Evolutionary conservation across 2,329 filamentous ascomycete genomes (phyloP).

Genomic region (Cladosporium colombiae): DNA sequence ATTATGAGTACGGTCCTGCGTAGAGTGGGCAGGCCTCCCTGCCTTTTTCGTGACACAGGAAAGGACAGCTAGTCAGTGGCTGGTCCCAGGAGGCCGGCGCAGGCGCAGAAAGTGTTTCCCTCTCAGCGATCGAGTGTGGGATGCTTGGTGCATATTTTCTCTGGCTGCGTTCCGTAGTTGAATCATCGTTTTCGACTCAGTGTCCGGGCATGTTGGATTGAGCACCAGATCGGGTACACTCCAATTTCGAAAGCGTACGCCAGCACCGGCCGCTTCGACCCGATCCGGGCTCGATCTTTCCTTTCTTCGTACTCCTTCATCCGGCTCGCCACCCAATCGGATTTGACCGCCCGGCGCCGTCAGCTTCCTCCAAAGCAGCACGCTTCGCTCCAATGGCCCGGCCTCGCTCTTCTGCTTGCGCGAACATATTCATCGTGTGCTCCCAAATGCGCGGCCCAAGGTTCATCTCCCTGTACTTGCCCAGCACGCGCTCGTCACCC

Average conservation of each 20-base stretch:
- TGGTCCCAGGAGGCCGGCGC: not conserved
- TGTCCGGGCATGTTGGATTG: not conserved
- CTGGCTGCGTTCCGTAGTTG: not conserved
- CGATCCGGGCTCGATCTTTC: not conserved
- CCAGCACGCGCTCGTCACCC: constrained; percentile 37
- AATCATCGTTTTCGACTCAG: not conserved
- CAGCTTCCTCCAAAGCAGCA: constrained; percentile 30
- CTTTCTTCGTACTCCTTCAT: constrained; percentile 14
- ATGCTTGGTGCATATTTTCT: not conserved
- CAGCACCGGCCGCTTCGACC: not conserved
- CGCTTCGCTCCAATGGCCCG: constrained; percentile 32
- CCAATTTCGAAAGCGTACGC: not conserved
- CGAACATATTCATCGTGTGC: constrained; percentile 40
- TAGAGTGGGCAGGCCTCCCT: too few species aligned
- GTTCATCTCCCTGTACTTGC: constrained; percentile 35
- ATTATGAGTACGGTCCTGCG: too few species aligned
- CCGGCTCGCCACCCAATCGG: constrained; percentile 35
- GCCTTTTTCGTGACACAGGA: too few species aligned
- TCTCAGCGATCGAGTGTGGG: not conserved
- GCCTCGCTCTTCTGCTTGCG: constrained; percentile 31
- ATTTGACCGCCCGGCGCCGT: constrained; percentile 28
- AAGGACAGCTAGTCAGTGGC: too few species aligned
- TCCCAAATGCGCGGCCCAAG: constrained; percentile 39
- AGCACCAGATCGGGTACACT: too few species aligned
- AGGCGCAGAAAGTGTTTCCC: not conserved